Conservation (phyloP, 2,329 filamentous ascomycete species). For the Aspergillus clavatus region DNA sequence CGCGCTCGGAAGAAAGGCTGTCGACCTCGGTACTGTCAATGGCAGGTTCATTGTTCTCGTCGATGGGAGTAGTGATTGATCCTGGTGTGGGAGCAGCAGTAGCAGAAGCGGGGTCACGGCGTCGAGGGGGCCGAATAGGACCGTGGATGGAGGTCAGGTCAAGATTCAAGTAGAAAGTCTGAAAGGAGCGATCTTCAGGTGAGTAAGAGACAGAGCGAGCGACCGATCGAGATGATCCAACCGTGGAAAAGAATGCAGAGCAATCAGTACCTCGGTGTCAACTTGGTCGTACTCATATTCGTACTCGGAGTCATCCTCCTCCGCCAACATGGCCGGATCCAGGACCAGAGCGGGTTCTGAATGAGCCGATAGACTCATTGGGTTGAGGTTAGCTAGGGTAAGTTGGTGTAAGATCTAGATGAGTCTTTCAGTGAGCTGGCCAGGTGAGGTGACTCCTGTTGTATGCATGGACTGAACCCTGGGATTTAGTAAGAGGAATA, state of each 20-base stretch:
- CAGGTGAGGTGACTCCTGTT: too few relatives aligned
- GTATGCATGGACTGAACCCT: too few relatives aligned
- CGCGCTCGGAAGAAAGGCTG: conserved; percentile 32
- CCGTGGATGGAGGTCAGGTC: conserved; percentile 50
- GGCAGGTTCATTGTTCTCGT: conserved; percentile 34
- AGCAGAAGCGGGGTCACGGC: conserved; percentile 15
- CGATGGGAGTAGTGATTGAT: conserved; percentile 11
- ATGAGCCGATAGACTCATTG: background rate
- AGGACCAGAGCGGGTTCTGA: conserved; percentile 11
- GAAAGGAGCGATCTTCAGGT: conserved; percentile 2
- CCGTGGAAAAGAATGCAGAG: background rate
- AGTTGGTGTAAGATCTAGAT: too few relatives aligned
- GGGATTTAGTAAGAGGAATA: too few relatives aligned
- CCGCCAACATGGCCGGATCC: conserved; percentile 22
- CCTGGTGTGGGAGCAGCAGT: conserved; percentile 2
- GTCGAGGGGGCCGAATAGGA: conserved; percentile 32
- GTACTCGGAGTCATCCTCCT: conserved; percentile 49
- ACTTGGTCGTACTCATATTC: conserved; percentile 57
- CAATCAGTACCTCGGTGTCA: conserved; percentile 47
- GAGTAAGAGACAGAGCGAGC: conserved; percentile 3
- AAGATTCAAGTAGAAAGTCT: conserved; percentile 58
- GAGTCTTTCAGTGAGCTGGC: too few relatives aligned
- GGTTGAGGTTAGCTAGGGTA: too few relatives aligned
- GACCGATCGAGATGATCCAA: conserved; percentile 3
- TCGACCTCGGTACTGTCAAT: conserved; percentile 35